These are phyloP conservation scores for Rhizophagus sp. DNA, from an alignment of 192 early-diverging fungal species.

Conservation along the genomic window DNA sequence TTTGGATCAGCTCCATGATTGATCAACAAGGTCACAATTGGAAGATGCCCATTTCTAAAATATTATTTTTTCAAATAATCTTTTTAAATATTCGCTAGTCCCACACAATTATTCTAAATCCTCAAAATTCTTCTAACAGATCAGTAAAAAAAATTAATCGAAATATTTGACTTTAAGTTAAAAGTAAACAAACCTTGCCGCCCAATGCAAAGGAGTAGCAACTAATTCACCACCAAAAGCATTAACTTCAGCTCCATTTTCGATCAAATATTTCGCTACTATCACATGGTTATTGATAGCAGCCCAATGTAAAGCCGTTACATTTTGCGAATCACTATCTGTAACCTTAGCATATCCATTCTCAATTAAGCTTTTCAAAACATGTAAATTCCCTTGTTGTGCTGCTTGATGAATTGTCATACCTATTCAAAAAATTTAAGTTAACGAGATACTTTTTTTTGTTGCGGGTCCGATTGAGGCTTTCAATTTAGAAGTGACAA, in stretches of 20 bases:
- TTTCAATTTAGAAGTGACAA: not conserved
- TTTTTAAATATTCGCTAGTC: not conserved
- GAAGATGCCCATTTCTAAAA: conserved; percentile 69
- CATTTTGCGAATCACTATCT: conserved; percentile 66
- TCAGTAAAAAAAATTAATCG: conserved; percentile 3
- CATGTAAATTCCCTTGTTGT: conserved; percentile 64
- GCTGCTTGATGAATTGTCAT: conserved; percentile 69
- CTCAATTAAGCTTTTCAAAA: conserved; percentile 60
- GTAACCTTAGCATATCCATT: conserved; percentile 47
- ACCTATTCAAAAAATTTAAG: conserved; percentile 26
- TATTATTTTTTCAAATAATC: conserved; percentile 23
- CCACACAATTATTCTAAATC: conserved; percentile 19
- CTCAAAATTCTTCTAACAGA: not conserved
- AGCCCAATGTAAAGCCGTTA: conserved; percentile 85
- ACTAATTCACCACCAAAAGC: conserved; percentile 69
- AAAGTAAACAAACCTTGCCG: conserved; percentile 54
- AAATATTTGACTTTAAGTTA: not conserved
- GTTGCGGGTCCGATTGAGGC: no score
- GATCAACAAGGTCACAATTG: conserved; percentile 71
- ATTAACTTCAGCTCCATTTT: conserved; percentile 76
- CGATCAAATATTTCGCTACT: conserved; percentile 76
- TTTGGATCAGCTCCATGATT: conserved; percentile 77
- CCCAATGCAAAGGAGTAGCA: conserved; percentile 96
- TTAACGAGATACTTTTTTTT: no score
- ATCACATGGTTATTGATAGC: conserved; percentile 73